Percentiles rank a stretch among this genome's conserved stretches.
phyloP scores from a whole-genome alignment of 495 filamentous ascomycete species.

The Saxophila tyrrhenica region DNA sequence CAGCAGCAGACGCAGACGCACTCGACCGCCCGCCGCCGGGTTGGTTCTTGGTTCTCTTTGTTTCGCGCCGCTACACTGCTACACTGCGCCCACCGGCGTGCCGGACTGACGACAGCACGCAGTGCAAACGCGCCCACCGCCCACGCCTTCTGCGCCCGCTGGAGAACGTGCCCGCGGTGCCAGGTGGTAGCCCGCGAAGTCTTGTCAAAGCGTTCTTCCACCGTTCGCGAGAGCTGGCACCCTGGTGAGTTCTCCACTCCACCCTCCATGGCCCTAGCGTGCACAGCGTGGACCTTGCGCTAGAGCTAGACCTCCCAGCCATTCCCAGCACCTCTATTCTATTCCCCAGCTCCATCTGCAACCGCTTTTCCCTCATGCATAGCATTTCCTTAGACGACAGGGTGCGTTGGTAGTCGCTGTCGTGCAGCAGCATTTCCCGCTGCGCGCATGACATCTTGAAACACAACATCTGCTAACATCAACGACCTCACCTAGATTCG shows the following conservation, averaged over 20 bases:
- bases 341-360: constrained; percentile 8
- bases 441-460: constrained; percentile 1
- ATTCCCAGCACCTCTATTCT: constrained; percentile 1
- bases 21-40: not conserved
- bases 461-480: constrained; percentile 2
- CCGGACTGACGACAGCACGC: not conserved
- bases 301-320: not conserved
- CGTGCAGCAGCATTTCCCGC: constrained; percentile 7
- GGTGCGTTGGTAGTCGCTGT: constrained; percentile 19
- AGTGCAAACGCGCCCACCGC: not conserved
- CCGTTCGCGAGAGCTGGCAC: not conserved
- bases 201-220: not conserved
- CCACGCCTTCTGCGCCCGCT: not conserved
- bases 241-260: not conserved
- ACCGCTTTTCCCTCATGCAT: constrained; percentile 18
- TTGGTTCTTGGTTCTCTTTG: not conserved
- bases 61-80: not conserved
- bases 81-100: not conserved
- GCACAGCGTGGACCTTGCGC: not conserved
- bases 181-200: not conserved
- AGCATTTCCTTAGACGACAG: constrained; percentile 14
- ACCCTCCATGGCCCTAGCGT: not conserved
- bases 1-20: not conserved
- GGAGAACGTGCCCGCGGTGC: not conserved
- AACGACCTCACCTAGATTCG: not conserved